These are phyloP conservation scores for Cystobasidium slooffiae DNA, from an alignment of 1,284 basidiomycete species.

Conservation along the genomic window DNA sequence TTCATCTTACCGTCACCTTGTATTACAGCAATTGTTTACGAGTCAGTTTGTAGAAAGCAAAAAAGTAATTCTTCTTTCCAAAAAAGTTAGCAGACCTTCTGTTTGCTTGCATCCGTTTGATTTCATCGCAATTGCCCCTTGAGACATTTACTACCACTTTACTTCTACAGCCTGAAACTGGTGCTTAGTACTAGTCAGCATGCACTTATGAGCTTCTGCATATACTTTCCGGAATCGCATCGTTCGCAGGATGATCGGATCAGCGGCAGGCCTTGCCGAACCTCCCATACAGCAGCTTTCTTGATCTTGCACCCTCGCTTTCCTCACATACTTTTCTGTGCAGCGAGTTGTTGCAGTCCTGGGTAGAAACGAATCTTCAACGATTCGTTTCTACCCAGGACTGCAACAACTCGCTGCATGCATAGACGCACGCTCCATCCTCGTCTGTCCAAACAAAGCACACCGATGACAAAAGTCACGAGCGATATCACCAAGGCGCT, in stretches of 20 bases:
- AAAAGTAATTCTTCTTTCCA: neutral
- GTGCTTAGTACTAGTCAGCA: too few species aligned
- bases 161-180: too few species aligned
- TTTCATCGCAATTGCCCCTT: neutral
- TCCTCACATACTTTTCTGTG: too few species aligned
- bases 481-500: neutral
- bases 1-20: neutral
- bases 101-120: neutral
- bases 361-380: neutral
- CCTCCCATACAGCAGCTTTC: too few species aligned
- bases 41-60: constrained; percentile 2
- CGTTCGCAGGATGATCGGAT: too few species aligned
- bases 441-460: too few species aligned
- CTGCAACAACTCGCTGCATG: neutral
- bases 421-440: too few species aligned
- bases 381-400: neutral
- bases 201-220: too few species aligned
- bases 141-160: too few species aligned
- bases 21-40: neutral
- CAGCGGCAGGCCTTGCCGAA: too few species aligned
- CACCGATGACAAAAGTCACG: neutral
- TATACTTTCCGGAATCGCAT: too few species aligned
- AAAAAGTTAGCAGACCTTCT: neutral
- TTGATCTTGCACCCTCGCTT: too few species aligned
- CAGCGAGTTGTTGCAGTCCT: neutral